A percentile compares a stretch with the other conserved stretches of the same genome.
Evolutionary conservation across 2,329 filamentous ascomycete species (phyloP).

Genomic region (Aspergillus piperis): DNA sequence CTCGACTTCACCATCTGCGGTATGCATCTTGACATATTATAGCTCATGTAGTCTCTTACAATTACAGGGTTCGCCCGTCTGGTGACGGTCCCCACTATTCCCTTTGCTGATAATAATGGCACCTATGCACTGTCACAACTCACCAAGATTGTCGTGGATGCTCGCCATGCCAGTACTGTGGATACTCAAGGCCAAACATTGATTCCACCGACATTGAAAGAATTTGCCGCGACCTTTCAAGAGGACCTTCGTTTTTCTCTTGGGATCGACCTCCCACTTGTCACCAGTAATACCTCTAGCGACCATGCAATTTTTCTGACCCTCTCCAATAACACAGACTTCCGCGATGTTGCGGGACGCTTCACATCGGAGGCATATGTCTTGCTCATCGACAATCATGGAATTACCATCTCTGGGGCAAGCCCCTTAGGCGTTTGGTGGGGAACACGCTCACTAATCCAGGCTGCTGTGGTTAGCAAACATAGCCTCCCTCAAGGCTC

Average conservation of each 20-base stretch:
- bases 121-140: neutral
- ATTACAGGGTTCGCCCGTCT: neutral
- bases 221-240: constrained; percentile 53
- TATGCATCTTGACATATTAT: neutral
- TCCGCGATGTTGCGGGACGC: constrained; percentile 49
- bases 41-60: neutral
- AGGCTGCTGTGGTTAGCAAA: constrained; percentile 44
- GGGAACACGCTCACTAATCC: constrained; percentile 57
- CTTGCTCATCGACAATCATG: constrained; percentile 43
- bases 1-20: neutral
- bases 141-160: constrained; percentile 38
- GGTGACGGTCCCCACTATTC: neutral
- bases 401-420: constrained; percentile 52
- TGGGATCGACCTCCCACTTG: constrained; percentile 24
- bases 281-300: constrained; percentile 20
- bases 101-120: neutral
- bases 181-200: constrained; percentile 53
- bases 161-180: constrained; percentile 40
- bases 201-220: constrained; percentile 53
- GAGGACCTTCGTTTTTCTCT: constrained; percentile 33
- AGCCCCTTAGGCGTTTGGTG: constrained; percentile 58
- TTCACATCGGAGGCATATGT: constrained; percentile 54
- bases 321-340: constrained; percentile 43
- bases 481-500: constrained; percentile 45
- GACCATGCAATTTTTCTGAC: constrained; percentile 50